These are phyloP conservation scores for Colletotrichum orbiculare DNA, from an alignment of 2,329 filamentous ascomycete species.

Conservation along the genomic window DNA sequence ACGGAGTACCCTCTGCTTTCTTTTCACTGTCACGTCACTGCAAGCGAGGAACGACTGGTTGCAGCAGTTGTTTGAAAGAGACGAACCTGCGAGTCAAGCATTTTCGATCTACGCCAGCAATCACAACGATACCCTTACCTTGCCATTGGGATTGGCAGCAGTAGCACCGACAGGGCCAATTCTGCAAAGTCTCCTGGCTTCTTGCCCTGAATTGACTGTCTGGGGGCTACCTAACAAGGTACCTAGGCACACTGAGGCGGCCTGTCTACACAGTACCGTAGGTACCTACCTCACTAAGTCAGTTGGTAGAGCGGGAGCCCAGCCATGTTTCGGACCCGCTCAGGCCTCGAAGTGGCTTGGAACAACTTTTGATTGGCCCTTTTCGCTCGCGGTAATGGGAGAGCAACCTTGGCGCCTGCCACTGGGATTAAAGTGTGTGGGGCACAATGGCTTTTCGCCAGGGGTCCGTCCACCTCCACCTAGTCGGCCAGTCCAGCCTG, in stretches of 20 bases:
- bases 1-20: background rate
- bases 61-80: slow-evolving; percentile 17
- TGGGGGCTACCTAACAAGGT: no score
- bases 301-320: background rate
- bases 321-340: slow-evolving; percentile 31
- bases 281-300: no score
- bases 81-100: slow-evolving; percentile 26
- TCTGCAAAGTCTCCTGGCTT: no score
- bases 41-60: slow-evolving; percentile 3
- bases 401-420: slow-evolving; percentile 28
- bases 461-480: background rate
- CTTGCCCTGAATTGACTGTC: no score
- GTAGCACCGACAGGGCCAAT: no score
- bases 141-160: background rate
- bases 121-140: slow-evolving; percentile 1
- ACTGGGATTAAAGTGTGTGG: slow-evolving; percentile 19
- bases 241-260: no score
- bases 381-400: background rate
- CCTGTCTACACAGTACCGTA: no score
- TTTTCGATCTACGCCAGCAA: background rate
- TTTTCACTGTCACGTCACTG: background rate
- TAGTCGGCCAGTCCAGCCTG: background rate
- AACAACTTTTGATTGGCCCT: slow-evolving; percentile 33
- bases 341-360: slow-evolving; percentile 17
- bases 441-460: slow-evolving; percentile 15